phyloP scores from a whole-genome alignment of 2,329 filamentous ascomycete species.

The Aspergillus piperis region DNA sequence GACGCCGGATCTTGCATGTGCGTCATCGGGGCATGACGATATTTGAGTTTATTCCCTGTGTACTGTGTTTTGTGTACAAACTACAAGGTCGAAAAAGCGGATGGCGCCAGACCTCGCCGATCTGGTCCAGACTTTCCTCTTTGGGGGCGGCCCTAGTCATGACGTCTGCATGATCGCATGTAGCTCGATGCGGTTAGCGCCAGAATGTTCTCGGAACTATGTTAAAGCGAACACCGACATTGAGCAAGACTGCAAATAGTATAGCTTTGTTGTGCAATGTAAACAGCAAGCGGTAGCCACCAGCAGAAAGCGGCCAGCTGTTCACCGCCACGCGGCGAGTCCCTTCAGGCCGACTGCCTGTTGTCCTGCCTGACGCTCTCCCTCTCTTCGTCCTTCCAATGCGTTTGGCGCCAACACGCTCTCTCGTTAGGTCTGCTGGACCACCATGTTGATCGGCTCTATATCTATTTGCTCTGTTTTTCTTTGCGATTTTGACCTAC shows the following conservation, averaged over 20 bases:
- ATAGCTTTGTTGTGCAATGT: not conserved
- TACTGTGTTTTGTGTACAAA: too few relatives aligned
- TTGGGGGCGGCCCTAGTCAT: not conserved
- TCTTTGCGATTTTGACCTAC: not conserved
- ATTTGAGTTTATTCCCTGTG: too few relatives aligned
- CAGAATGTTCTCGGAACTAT: not conserved
- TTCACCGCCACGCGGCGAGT: slow-evolving; percentile 23
- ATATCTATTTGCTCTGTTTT: slow-evolving; percentile 6
- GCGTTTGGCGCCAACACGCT: slow-evolving; percentile 14
- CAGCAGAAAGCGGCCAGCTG: slow-evolving; percentile 13
- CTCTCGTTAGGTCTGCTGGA: slow-evolving; percentile 16
- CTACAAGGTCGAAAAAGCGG: not conserved
- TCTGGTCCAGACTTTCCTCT: not conserved
- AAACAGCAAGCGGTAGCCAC: slow-evolving; percentile 10
- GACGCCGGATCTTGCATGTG: not conserved
- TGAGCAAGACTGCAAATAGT: not conserved
- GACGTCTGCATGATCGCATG: slow-evolving; percentile 3
- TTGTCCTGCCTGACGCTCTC: slow-evolving; percentile 2
- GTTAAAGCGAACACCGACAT: not conserved
- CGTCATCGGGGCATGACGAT: not conserved
- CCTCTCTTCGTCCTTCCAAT: slow-evolving; percentile 13
- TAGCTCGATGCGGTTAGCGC: not conserved
- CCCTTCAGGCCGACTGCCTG: slow-evolving; percentile 11
- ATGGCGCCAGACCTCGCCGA: not conserved
- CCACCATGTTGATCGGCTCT: slow-evolving; percentile 25